Evolutionary conservation across 495 filamentous ascomycete species (phyloP).

Genomic region (Hyaloscypha hepaticicola): DNA sequence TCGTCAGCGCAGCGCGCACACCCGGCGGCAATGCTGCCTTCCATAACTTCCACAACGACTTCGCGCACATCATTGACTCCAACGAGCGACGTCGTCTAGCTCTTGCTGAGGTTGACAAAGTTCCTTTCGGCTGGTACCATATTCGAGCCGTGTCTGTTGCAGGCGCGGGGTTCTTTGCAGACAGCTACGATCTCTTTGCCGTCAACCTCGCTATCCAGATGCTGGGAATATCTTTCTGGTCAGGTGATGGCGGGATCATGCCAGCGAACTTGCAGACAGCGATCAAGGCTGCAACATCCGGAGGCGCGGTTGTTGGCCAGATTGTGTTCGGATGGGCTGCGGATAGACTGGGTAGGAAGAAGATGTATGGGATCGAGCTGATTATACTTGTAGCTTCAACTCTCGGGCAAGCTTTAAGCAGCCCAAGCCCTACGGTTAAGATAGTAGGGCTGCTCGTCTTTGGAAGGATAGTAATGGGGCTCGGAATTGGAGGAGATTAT

Average conservation of each 20-base stretch:
- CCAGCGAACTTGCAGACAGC: slow-evolving; percentile 25
- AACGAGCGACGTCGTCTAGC: slow-evolving; percentile 73
- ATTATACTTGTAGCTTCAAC: slow-evolving; percentile 84
- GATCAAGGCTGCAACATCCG: slow-evolving; percentile 84
- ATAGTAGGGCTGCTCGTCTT: slow-evolving; percentile 77
- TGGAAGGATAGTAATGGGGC: slow-evolving; percentile 82
- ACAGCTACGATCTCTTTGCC: slow-evolving; percentile 76
- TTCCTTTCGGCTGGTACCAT: slow-evolving; percentile 76
- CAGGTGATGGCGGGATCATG: slow-evolving; percentile 54
- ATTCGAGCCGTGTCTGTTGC: slow-evolving; percentile 62
- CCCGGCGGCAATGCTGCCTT: slow-evolving; percentile 64
- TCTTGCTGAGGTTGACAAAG: slow-evolving; percentile 76
- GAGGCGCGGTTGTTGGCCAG: slow-evolving; percentile 80
- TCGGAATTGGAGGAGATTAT: slow-evolving; percentile 84
- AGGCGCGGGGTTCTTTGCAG: slow-evolving; percentile 80
- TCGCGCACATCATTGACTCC: slow-evolving; percentile 64
- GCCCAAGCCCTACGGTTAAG: slow-evolving; percentile 61
- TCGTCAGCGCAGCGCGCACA: slow-evolving; percentile 34
- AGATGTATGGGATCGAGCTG: slow-evolving; percentile 82
- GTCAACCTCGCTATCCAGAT: slow-evolving; percentile 68
- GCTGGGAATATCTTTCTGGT: slow-evolving; percentile 74
- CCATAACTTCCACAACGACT: slow-evolving; percentile 57
- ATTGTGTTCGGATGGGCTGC: slow-evolving; percentile 76
- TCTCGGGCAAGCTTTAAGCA: slow-evolving; percentile 68
- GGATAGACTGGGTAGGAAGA: slow-evolving; percentile 68